phyloP scores from a whole-genome alignment of 345 rosid genomes.

The Carallia pectinifolia region DNA sequence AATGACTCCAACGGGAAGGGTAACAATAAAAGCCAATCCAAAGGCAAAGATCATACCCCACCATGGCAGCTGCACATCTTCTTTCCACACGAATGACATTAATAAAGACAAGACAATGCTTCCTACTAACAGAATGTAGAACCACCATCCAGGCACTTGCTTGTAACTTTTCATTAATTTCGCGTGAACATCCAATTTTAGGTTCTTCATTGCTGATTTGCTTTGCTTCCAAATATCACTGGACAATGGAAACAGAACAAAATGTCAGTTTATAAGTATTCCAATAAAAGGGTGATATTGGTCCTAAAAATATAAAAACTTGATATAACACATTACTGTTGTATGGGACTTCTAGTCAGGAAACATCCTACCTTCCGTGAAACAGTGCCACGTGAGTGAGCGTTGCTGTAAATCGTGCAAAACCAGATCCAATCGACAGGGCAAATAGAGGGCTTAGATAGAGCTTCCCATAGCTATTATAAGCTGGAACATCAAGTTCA shows the following conservation, averaged over 20 bases:
- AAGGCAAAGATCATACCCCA: conserved; percentile 99
- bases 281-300: background rate
- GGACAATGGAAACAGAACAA: conserved; percentile 21
- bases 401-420: conserved; percentile 92
- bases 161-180: conserved; percentile 78
- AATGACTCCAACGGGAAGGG: conserved; percentile 96
- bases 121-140: conserved; percentile 49
- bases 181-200: conserved; percentile 76
- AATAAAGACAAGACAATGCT: conserved; percentile 62
- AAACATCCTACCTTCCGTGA: conserved; percentile 69
- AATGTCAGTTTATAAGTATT: background rate
- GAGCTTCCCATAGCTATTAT: conserved; percentile 76
- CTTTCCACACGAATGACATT: conserved; percentile 79
- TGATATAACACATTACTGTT: background rate
- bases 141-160: conserved; percentile 97
- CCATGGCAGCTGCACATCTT: conserved; percentile 78
- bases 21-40: conserved; percentile 78
- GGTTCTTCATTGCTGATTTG: conserved; percentile 63
- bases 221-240: conserved; percentile 90
- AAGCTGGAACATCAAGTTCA: conserved; percentile 62
- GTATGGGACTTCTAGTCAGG: background rate
- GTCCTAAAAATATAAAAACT: background rate
- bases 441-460: conserved; percentile 97
- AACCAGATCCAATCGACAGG: conserved; percentile 97
- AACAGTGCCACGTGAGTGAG: conserved; percentile 94